Evolutionary conservation across 2,329 filamentous ascomycete genomes (phyloP).

Genomic region (Talaromyces islandicus): DNA sequence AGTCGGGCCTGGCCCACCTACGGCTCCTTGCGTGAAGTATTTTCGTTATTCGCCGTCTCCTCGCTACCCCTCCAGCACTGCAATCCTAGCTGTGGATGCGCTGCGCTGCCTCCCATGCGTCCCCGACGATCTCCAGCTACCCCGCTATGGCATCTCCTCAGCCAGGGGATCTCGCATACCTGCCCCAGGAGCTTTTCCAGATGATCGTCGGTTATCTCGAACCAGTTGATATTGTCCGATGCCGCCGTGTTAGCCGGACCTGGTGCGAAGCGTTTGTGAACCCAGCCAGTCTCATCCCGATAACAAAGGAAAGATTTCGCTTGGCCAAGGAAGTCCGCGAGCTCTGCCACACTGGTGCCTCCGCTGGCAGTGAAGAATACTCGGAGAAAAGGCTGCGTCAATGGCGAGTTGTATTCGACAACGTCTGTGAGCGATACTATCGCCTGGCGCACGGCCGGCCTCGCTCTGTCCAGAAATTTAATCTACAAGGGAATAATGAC

Average conservation of each 20-base stretch:
- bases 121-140: not conserved
- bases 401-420: constrained; percentile 38
- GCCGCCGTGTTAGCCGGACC: constrained; percentile 46
- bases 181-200: constrained; percentile 57
- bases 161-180: constrained; percentile 20
- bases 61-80: not conserved
- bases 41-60: not conserved
- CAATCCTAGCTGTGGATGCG: not conserved
- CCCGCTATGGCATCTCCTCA: constrained; percentile 6
- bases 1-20: not conserved
- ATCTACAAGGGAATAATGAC: constrained; percentile 30
- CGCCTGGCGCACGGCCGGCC: constrained; percentile 46
- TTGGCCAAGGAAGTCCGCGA: constrained; percentile 48
- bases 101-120: not conserved
- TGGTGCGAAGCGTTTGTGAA: constrained; percentile 49
- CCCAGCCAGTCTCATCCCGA: constrained; percentile 39
- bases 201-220: constrained; percentile 47
- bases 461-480: constrained; percentile 41
- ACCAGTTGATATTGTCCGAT: constrained; percentile 46
- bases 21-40: not conserved
- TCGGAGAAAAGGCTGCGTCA: constrained; percentile 5
- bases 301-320: constrained; percentile 50
- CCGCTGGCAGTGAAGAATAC: not conserved
- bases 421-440: constrained; percentile 51
- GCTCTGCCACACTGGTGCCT: constrained; percentile 11